Conservation (phyloP, 495 filamentous ascomycete species). For the Cryomyces minteri region DNA sequence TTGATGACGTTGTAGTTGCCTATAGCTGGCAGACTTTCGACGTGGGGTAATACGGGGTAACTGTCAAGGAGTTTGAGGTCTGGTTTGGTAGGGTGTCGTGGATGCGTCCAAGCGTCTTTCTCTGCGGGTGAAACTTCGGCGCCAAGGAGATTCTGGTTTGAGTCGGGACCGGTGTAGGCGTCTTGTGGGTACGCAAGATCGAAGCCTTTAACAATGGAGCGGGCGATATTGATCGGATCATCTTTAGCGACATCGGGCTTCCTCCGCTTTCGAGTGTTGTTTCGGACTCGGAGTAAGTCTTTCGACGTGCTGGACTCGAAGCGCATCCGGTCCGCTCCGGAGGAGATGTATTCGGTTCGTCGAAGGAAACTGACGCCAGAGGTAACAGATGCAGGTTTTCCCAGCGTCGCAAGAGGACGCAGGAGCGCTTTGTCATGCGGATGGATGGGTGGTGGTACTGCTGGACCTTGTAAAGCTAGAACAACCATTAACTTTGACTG, state of each 20-base stretch:
- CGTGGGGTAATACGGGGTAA: conserved; percentile 70
- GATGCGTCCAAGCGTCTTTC: conserved; percentile 46
- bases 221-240: conserved; percentile 65
- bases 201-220: conserved; percentile 71
- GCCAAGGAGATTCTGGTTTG: conserved; percentile 29
- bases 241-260: conserved; percentile 41
- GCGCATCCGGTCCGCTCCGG: conserved; percentile 28
- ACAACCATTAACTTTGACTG: background rate
- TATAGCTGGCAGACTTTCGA: conserved; percentile 73
- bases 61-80: conserved; percentile 58
- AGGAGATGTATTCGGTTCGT: conserved; percentile 88
- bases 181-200: conserved; percentile 56
- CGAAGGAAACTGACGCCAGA: conserved; percentile 80
- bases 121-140: conserved; percentile 37
- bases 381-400: conserved; percentile 50
- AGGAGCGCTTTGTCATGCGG: conserved; percentile 68
- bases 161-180: conserved; percentile 35
- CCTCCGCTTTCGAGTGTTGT: conserved; percentile 20
- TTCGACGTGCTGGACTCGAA: conserved; percentile 23
- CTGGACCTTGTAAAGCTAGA: conserved; percentile 62
- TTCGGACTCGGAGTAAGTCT: conserved; percentile 16
- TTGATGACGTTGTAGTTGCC: conserved; percentile 79
- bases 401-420: conserved; percentile 58
- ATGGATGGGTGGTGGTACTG: conserved; percentile 49
- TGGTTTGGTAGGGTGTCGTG: conserved; percentile 71